A percentile compares a stretch with the other conserved stretches of the same genome.
Conservation (phyloP, 75 land plant genomes). For the Cunninghamia lanceolata region DNA sequence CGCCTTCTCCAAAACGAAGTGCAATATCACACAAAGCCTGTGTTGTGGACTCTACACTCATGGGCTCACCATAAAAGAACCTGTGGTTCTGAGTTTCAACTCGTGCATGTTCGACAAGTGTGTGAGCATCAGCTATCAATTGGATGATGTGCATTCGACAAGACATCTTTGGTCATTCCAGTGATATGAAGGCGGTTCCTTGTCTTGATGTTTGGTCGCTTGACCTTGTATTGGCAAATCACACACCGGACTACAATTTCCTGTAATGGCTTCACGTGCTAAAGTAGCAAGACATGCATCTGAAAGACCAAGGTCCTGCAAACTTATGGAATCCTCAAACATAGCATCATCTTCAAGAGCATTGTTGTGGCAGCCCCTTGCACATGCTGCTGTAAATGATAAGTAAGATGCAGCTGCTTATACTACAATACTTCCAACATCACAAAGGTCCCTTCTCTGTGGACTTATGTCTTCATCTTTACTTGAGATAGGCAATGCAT, state of each 20-base stretch:
- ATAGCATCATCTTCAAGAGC: not conserved
- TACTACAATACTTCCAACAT: too few species aligned
- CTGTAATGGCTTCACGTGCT: conserved; percentile 26
- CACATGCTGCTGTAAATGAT: not conserved
- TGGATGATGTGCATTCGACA: too few species aligned
- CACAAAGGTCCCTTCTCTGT: too few species aligned
- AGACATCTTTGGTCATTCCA: too few species aligned
- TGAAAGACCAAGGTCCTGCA: conserved; percentile 59
- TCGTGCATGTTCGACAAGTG: conserved; percentile 95
- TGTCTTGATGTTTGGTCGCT: conserved; percentile 3
- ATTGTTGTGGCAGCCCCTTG: conserved; percentile 4
- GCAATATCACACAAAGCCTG: conserved; percentile 98
- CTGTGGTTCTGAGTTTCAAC: conserved; percentile 99
- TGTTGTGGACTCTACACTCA: conserved; percentile 98
- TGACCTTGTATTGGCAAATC: not conserved
- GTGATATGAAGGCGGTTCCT: too few species aligned
- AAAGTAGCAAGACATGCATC: conserved; percentile 58
- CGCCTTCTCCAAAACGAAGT: conserved; percentile 98
- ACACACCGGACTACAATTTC: not conserved
- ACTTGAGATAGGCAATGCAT: too few species aligned
- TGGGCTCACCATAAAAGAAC: conserved; percentile 97
- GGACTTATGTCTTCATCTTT: too few species aligned
- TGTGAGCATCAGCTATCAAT: conserved; percentile 95
- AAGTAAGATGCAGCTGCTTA: conserved; percentile 5
- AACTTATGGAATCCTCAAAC: conserved; percentile 45